Conservation (phyloP, 2,329 filamentous ascomycete genomes). For the Penicillium sp. region DNA sequence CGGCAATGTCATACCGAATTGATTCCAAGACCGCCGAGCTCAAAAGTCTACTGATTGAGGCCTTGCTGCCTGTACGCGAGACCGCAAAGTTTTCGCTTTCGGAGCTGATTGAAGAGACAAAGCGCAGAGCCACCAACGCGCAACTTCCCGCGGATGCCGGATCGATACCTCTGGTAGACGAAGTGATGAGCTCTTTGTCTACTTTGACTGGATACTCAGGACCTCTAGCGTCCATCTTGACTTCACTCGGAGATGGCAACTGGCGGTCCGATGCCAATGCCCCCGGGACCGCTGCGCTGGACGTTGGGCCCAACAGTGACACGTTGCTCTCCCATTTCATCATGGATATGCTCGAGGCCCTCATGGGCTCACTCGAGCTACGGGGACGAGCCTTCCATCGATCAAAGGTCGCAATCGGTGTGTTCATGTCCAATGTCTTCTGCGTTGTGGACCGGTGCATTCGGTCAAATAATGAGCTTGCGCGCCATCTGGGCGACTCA, state of each 20-base stretch:
- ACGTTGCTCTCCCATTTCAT: conserved; percentile 88
- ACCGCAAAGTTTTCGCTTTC: conserved; percentile 82
- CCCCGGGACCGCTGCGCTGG: conserved; percentile 67
- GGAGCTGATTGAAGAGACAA: conserved; percentile 78
- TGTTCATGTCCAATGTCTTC: conserved; percentile 86
- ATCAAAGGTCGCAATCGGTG: conserved; percentile 70
- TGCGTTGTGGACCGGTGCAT: conserved; percentile 80
- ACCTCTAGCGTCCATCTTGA: conserved; percentile 82
- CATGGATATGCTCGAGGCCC: conserved; percentile 75
- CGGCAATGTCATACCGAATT: conserved; percentile 68
- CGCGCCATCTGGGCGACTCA: conserved; percentile 58
- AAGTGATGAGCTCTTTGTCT: conserved; percentile 80
- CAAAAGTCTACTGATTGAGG: conserved; percentile 74
- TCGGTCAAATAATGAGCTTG: conserved; percentile 66
- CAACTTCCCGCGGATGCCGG: conserved; percentile 73
- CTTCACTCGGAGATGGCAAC: conserved; percentile 85
- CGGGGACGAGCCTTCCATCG: conserved; percentile 69
- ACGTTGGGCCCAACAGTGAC: conserved; percentile 80
- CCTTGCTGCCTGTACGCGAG: conserved; percentile 81
- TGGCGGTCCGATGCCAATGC: conserved; percentile 65
- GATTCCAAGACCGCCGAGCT: conserved; percentile 80
- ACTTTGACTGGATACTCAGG: conserved; percentile 80
- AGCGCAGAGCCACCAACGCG: conserved; percentile 60
- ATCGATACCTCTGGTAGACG: conserved; percentile 68
- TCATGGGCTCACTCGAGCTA: conserved; percentile 68